Evolutionary conservation across 2,329 filamentous ascomycete species (phyloP).

Genomic region (Aphanocladium album): DNA sequence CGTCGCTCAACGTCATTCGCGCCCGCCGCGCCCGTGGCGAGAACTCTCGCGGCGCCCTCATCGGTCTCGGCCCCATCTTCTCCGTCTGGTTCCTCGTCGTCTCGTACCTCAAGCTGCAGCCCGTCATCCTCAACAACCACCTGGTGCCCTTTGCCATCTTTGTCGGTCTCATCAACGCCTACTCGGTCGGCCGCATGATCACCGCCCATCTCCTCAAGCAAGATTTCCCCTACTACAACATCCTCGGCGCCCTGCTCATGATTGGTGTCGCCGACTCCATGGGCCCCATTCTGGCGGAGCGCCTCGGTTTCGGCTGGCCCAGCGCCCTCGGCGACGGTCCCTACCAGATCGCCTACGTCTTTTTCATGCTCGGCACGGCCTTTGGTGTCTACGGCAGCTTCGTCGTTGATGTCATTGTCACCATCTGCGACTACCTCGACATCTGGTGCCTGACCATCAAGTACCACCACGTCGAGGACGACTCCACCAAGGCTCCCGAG

Average conservation of each 20-base stretch:
- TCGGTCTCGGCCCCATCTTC: constrained; percentile 79
- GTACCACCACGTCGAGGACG: constrained; percentile 56
- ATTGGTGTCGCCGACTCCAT: constrained; percentile 76
- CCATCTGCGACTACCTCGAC: constrained; percentile 95
- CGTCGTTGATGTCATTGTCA: constrained; percentile 93
- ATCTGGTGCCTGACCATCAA: constrained; percentile 99
- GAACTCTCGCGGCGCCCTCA: constrained; percentile 65
- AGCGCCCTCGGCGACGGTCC: constrained; percentile 67
- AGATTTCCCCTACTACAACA: constrained; percentile 85
- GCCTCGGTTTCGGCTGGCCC: constrained; percentile 66
- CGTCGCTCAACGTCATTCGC: constrained; percentile 76
- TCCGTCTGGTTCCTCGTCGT: constrained; percentile 71
- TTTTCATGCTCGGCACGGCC: constrained; percentile 77
- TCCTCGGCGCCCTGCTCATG: constrained; percentile 71
- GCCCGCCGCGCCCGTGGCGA: constrained; percentile 71
- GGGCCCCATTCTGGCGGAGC: constrained; percentile 60
- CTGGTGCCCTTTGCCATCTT: constrained; percentile 87
- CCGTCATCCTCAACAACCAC: constrained; percentile 73
- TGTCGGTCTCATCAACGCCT: constrained; percentile 85
- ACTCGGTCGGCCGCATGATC: constrained; percentile 93
- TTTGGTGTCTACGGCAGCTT: constrained; percentile 96
- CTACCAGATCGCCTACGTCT: constrained; percentile 91
- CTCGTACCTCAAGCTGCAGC: constrained; percentile 79
- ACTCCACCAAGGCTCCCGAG: constrained; percentile 7
- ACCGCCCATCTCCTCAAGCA: constrained; percentile 86